Percentiles rank a stretch among this genome's conserved stretches.
Evolutionary conservation across 345 rosid genomes (phyloP).

Genomic region (Eucalyptus erythrocorys): DNA sequence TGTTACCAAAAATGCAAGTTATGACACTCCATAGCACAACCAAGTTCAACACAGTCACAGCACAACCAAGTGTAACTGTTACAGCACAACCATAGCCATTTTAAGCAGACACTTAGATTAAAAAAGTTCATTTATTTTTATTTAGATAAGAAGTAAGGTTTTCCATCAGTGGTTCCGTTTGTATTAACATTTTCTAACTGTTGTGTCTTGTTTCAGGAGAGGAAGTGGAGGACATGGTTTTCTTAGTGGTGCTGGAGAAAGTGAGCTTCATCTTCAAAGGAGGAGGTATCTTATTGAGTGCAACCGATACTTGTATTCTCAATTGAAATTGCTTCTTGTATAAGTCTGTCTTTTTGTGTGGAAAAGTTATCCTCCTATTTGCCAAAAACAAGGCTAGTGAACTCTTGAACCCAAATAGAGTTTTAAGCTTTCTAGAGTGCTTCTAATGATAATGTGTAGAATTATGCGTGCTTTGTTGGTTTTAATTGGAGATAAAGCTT

Average conservation of each 20-base stretch:
- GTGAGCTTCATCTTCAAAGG: constrained; percentile 95
- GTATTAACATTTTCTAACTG: neutral
- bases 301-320: neutral
- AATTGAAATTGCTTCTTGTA: neutral
- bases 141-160: neutral
- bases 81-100: neutral
- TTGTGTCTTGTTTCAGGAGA: constrained; percentile 49
- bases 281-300: constrained; percentile 37
- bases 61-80: neutral
- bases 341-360: neutral
- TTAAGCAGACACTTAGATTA: neutral
- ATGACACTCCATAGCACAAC: neutral
- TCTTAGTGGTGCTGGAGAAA: constrained; percentile 96
- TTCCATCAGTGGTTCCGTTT: neutral
- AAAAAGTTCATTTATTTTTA: neutral
- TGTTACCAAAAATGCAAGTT: neutral
- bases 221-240: constrained; percentile 90
- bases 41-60: neutral
- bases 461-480: neutral
- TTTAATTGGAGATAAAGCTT: neutral
- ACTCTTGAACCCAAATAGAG: neutral
- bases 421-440: neutral
- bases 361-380: neutral
- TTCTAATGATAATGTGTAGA: neutral
- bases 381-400: neutral